Conservation (phyloP, 495 filamentous ascomycete species). For the Aspergillus conjunctus region DNA sequence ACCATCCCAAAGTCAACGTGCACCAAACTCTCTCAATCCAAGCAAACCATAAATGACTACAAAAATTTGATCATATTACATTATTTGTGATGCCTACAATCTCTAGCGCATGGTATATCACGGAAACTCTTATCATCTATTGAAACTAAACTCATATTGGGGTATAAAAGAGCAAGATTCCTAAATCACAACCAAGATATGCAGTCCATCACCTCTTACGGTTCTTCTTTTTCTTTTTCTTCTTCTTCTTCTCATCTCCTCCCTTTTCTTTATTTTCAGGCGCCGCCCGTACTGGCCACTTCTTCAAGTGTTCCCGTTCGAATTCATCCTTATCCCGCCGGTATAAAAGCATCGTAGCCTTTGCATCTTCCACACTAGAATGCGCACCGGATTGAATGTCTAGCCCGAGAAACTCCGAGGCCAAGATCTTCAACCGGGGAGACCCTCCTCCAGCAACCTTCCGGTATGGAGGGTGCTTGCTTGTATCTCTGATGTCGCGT, state of each 20-base stretch:
- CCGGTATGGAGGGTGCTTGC: slow-evolving; percentile 70
- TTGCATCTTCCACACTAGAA: slow-evolving; percentile 82
- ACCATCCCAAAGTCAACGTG: too few relatives aligned
- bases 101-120: neutral
- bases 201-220: slow-evolving; percentile 45
- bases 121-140: neutral
- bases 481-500: slow-evolving; percentile 81
- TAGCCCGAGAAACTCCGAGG: slow-evolving; percentile 73
- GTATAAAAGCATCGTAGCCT: slow-evolving; percentile 86
- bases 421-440: slow-evolving; percentile 74
- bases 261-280: slow-evolving; percentile 41
- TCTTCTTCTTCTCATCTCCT: slow-evolving; percentile 48
- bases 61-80: neutral
- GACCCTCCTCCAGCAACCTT: slow-evolving; percentile 75
- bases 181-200: neutral
- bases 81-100: neutral
- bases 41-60: neutral
- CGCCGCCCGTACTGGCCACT: slow-evolving; percentile 54
- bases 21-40: neutral
- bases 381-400: slow-evolving; percentile 81
- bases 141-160: slow-evolving; percentile 23
- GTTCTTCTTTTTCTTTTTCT: slow-evolving; percentile 57
- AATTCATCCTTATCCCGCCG: slow-evolving; percentile 77
- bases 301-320: slow-evolving; percentile 72
- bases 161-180: slow-evolving; percentile 26